Evolutionary conservation across 73 alveolate species (phyloP).

Genomic region (Tetrahymena elliotti): DNA sequence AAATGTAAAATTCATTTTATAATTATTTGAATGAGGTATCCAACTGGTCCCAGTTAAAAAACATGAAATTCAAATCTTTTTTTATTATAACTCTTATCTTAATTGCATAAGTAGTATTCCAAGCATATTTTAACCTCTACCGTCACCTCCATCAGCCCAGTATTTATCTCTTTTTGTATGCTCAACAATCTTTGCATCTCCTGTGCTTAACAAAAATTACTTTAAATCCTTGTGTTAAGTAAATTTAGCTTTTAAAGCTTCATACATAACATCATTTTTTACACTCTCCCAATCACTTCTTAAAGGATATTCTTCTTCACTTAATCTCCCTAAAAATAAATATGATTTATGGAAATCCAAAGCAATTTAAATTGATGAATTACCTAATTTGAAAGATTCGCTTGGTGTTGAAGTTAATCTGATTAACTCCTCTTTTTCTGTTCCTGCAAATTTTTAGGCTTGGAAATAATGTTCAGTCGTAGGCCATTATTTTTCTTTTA

Average conservation of each 20-base stretch:
- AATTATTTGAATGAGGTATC: too few relatives aligned
- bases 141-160: conserved; percentile 52
- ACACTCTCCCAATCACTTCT: conserved; percentile 1
- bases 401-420: conserved; percentile 4
- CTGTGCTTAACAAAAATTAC: conserved; percentile 4
- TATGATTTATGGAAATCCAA: too few relatives aligned
- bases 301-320: not conserved
- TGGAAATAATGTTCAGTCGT: conserved; percentile 37
- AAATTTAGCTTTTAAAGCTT: conserved; percentile 29
- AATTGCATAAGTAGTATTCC: conserved; percentile 14
- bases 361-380: too few relatives aligned
- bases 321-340: not conserved
- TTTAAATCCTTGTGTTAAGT: conserved; percentile 1
- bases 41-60: not conserved
- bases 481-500: conserved; percentile 25
- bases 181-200: conserved; percentile 9
- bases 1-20: too few relatives aligned
- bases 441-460: conserved; percentile 27
- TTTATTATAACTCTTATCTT: not conserved
- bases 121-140: conserved; percentile 26
- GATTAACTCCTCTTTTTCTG: not conserved
- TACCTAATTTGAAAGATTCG: conserved; percentile 1
- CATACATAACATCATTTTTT: conserved; percentile 22
- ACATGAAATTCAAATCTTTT: not conserved
- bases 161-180: conserved; percentile 37